Evolutionary conservation across 1,139 yeast species (phyloP), one percentile per base, ranked within the genome.

Genomic region (Eremothecium coryli): DNA sequence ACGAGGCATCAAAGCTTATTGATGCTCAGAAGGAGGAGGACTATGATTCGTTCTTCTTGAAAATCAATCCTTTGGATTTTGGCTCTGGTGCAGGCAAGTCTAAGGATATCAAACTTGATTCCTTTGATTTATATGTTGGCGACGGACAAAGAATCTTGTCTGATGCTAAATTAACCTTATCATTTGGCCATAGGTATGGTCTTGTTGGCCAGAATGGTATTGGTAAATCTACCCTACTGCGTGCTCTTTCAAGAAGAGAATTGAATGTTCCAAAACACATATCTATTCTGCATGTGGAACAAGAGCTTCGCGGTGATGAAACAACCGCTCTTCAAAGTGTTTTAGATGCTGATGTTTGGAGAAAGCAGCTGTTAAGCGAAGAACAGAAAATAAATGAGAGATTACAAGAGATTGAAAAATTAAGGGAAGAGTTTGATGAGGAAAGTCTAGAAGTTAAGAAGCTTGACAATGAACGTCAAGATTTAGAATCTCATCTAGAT

Each of bases 151-250:
- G 98, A 64, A 88, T 90, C 39, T 70, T 90, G 46, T 77, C 93
- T 38, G 93, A 88, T 57, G 82, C 97, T 15, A 73, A 88, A 15
- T 70, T 90, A 45, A 79, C 95, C 1, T 70, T 90, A 47, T 79
- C 95, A 23, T 79, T 80, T 55, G 98, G 98, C 37, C 85, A 85
- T 61, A 73, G 98, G 59, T 90, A 90, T 49, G 99, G 98, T 74
- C 67, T 90, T 39, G 95, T 90, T 31, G 99, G 99, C 61, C 94
- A 88, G 57, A 90, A 90, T 65, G 99, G 99, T 86, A 86, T 93
- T 50, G 99, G 99, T 78, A 90, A 90, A 58, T 88, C 97, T 27
- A 90, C 98, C 0, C 65, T 90, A 38, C 68, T 90, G 52, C 71
- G 85, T 49, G 99, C 99, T 0, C 66, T 90, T 36, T 80, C 96